Base-by-base conservation (phyloP, 495 filamentous ascomycete species). In the Neurospora intermedia region DNA sequence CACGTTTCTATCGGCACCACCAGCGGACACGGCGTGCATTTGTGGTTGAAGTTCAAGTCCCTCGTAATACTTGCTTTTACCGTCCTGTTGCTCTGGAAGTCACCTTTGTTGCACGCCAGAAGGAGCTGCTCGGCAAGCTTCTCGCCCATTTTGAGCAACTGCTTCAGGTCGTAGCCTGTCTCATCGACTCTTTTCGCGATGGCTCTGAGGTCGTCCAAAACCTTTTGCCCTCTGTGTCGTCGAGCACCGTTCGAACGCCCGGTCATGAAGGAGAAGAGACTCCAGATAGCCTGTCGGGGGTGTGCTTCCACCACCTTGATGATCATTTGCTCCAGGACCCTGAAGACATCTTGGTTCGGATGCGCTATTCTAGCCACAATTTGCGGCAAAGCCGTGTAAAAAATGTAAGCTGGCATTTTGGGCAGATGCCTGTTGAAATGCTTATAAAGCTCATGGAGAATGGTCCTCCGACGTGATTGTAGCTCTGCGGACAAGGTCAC, bases 221-320 rank as follows among this genome's bases (percentile, higher is more conserved):
- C 83, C 43, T 82, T 81, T 6, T 77, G 76, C 0, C 89, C 91
- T 27, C 90, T 84, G 23, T 75, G 77, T 27, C 83, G 84, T 23
- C 91, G 82, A 38, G 90, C 87, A 3, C 88, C 85, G 5, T 72
- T 70, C 74, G 81, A 77, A 8, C 76, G 80, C 5, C 77, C 77
- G 54, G 88, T 88, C 76, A 92, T 90, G 23, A 97, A 90, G 7
- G 95, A 92, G 70, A 98, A 87, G 15, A 98, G 83, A 74, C 89
- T 93, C 96, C 96, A 99, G 69, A 98, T 80, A n/a, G 94, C 91
- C 81, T 98, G 96, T 76, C 92, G 91, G 4, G 96, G 95, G 79
- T 97, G 90, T 18, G 87, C 81, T 27, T 88, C 83, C 35, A 97
- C 90, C 54, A 97, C 91, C 78, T 92, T 96, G 45, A 90, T 82